phyloP scores from a whole-genome alignment of 2,329 filamentous ascomycete species.

The Exophiala viscosa region DNA sequence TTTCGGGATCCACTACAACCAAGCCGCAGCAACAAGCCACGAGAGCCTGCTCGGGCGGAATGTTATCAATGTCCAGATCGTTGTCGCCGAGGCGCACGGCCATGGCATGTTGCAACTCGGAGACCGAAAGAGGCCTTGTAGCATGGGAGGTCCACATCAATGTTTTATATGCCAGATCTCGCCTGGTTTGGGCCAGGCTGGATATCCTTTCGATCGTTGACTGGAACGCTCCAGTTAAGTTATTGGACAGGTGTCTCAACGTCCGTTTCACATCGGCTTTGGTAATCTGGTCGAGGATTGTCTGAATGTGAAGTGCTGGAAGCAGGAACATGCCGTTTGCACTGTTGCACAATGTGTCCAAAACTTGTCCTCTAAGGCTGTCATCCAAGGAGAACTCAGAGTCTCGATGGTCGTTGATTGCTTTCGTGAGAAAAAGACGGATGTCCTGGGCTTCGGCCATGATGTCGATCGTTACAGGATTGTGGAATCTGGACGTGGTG shows the following conservation, averaged over 20 bases:
- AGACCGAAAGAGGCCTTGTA: constrained; percentile 27
- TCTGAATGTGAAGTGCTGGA: constrained; percentile 32
- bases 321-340: constrained; percentile 34
- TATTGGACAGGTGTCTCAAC: constrained; percentile 28
- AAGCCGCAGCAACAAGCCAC: constrained; percentile 35
- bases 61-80: constrained; percentile 31
- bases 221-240: constrained; percentile 30
- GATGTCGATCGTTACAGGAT: constrained; percentile 19
- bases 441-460: constrained; percentile 26
- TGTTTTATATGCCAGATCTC: constrained; percentile 28
- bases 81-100: constrained; percentile 27
- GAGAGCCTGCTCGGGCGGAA: constrained; percentile 25
- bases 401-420: constrained; percentile 25
- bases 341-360: constrained; percentile 27
- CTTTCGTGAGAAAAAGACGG: constrained; percentile 24
- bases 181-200: constrained; percentile 25
- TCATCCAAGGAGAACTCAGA: constrained; percentile 28
- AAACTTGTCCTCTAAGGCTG: constrained; percentile 26
- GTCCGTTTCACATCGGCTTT: constrained; percentile 31
- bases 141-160: constrained; percentile 34
- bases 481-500: constrained; percentile 11
- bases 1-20: constrained; percentile 33
- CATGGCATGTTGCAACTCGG: constrained; percentile 33
- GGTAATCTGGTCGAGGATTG: constrained; percentile 31
- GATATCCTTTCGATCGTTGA: constrained; percentile 31